phyloP scores from a whole-genome alignment of 2,329 filamentous ascomycete species.

The Penicillium sp. region DNA sequence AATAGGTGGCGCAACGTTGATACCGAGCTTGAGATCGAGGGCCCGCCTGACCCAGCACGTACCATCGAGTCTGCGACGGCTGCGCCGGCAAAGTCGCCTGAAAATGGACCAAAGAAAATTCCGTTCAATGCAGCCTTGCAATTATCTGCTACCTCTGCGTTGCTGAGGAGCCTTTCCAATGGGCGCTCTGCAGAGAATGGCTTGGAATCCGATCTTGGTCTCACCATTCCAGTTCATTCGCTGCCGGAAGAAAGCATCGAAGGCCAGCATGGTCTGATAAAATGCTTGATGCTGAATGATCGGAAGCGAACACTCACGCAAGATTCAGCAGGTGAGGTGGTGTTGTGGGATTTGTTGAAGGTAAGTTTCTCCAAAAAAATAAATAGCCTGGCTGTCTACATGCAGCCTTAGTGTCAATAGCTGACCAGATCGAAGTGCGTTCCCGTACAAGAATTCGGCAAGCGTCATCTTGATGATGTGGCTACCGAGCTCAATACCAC shows the following conservation, averaged over 20 bases:
- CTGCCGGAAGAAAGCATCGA: conserved; percentile 82
- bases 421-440: conserved; percentile 63
- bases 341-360: conserved; percentile 91
- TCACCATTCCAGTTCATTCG: conserved; percentile 67
- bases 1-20: conserved; percentile 90
- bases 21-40: conserved; percentile 70
- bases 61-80: conserved; percentile 42
- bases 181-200: conserved; percentile 58
- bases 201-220: conserved; percentile 52
- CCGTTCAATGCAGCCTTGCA: conserved; percentile 77
- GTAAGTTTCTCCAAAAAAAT: too few relatives aligned
- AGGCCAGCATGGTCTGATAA: conserved; percentile 92
- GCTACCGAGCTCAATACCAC: conserved; percentile 82
- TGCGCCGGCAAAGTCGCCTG: conserved; percentile 17
- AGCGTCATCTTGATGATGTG: conserved; percentile 91
- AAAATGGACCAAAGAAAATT: conserved; percentile 60
- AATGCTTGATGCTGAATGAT: conserved; percentile 90
- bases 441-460: conserved; percentile 89
- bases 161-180: conserved; percentile 61
- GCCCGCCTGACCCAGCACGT: conserved; percentile 45
- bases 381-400: too few relatives aligned
- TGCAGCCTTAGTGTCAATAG: neutral
- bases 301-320: conserved; percentile 85
- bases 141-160: conserved; percentile 81
- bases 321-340: conserved; percentile 91